A percentile compares a stretch with the other conserved stretches of the same genome.
These are phyloP conservation scores for Citrus maxima DNA, from an alignment of 345 rosid species.

Conservation along the genomic window DNA sequence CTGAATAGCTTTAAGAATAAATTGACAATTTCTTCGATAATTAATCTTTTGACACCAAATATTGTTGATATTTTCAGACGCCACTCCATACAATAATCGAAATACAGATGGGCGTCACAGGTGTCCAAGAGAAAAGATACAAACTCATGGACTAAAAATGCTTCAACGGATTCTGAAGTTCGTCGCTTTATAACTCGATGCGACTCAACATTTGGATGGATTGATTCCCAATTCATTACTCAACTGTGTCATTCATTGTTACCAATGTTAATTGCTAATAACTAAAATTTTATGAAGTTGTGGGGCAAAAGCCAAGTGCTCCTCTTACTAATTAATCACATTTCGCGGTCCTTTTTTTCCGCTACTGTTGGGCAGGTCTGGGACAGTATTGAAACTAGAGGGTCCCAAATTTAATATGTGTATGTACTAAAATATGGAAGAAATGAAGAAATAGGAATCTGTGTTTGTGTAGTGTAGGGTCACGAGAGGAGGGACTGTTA, in stretches of 20 bases:
- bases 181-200: background rate
- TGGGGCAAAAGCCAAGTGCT: background rate
- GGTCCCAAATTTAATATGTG: background rate
- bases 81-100: constrained; percentile 98
- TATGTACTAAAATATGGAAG: no score
- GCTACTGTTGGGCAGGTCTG: background rate
- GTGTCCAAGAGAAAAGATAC: constrained; percentile 97
- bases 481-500: background rate
- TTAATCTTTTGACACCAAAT: background rate
- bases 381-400: no score
- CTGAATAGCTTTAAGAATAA: background rate
- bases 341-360: background rate
- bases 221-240: constrained; percentile 19
- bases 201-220: background rate
- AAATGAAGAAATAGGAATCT: background rate
- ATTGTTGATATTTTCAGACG: constrained; percentile 48
- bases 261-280: background rate
- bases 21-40: background rate
- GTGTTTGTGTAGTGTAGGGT: background rate
- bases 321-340: background rate
- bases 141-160: constrained; percentile 87
- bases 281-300: background rate
- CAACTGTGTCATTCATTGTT: constrained; percentile 5
- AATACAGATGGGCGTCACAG: constrained; percentile 99
- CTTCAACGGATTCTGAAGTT: background rate